Evolutionary conservation across 345 rosid species (phyloP), one percentile per base, ranked within the genome.

Genomic region (Hibiscus syriacus): DNA sequence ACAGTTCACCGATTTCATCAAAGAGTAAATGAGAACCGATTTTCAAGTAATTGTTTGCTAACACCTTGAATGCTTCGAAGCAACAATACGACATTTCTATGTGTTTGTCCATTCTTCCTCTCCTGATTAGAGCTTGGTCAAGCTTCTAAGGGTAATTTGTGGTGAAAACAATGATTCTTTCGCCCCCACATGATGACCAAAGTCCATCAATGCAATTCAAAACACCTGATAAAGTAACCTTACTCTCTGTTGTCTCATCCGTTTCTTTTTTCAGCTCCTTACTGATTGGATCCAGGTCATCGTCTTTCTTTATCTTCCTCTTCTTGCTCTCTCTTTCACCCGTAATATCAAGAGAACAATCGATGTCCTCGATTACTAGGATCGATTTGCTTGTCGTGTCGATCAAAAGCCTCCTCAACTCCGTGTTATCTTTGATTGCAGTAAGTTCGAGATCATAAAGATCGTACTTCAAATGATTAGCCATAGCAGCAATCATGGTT

Each of bases 351-450:
- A 56, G 20, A 6, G 61, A 56, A 36, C 91, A 83, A 48, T 90
- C 91, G 2, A 87, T 87, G 53, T 87, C 93, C 82, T 91, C 92
- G 41, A 88, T 81, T 64, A 87, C 83, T n/a, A 86, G 45, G 25
- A 91, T 76, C 0, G 92, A 81, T 69, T 84, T 82, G 29, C 67
- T 61, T 0, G 72, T 67, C 3, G 88, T 87, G 0, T 82, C 88
- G 0, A 89, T 38, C 57, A 91, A 61, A 14, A 91, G 72, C 76
- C 66, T n/a, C n/a, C n/a, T 83, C 70, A 89, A 71, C 70, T 87
- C 88, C 0, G 87, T 89, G 61, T 56, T 56, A 65, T 89, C 81
- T 36, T 66, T 63, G 5, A 87, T 86, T 0, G 78, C 75, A 0
- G 38, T 27, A 16, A 56, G 61, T 14, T 56, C 61, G 4, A 56